Base-by-base conservation (phyloP, 257 asterid genomes). In the Cinchona pubescens region DNA sequence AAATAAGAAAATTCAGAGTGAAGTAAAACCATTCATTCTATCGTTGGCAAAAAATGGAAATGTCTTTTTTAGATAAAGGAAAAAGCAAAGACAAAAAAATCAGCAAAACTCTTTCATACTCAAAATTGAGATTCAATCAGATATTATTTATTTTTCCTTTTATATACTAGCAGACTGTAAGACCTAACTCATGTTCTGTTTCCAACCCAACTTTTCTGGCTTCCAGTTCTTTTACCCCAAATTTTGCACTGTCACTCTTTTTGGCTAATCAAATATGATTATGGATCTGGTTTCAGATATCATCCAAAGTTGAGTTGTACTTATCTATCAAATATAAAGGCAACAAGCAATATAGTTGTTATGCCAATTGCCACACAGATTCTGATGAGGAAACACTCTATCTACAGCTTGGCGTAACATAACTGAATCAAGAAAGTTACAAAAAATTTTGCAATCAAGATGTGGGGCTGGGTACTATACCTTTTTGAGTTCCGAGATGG, bases 401-500 rank as follows among this genome's bases (percentile, higher is more conserved):
- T 29, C 19, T 23, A 69, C 30, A 69, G 4, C 38, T 69, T 48
- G 48, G 43, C 19, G 30, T 34, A 45, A 67, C 72, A 46, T 29
- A 30, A 18, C 21, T 7, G 43, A 13, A 46, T 30, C 23, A 49
- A 49, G 67, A 30, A 55, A 14, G 13, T 19, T 21, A 6, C 3
- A 42, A 71, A 65, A 48, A 37, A 25, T 32, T 25, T 67, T 38
- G 69, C 43, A 79, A 61, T 63, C 25, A 43, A 45, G 23, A 72
- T 11, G 67, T 59, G 62, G 34, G 46, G 68, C n/a, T 1, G 38
- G 72, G 48, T n/a, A 42, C 61, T 59, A 83, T 89, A 94, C 98
- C 98, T 58, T 91, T 69, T 94, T 66, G 98, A 90, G 83, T 81
- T 94, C 81, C 90, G 97, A 38, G 98, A 90, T 67, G 97, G 98